These are phyloP conservation scores for Phyllosticta citribraziliensis DNA, from an alignment of 2,329 filamentous ascomycete species.

Conservation along the genomic window DNA sequence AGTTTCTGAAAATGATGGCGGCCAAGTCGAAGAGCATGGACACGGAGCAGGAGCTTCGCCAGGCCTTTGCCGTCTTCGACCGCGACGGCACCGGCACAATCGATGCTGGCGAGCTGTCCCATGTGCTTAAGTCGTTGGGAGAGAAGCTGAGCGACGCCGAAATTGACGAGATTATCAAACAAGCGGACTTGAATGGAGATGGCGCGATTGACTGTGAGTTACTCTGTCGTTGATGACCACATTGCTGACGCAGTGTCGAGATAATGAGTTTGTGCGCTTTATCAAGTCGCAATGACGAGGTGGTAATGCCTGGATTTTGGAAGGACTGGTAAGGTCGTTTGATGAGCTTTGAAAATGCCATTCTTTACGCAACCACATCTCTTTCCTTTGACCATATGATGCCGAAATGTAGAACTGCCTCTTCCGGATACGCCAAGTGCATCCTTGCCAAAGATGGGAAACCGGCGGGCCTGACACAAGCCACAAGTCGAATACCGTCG, in stretches of 20 bases:
- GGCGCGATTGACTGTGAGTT: constrained; percentile 53
- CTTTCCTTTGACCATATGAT: not conserved
- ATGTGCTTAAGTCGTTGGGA: constrained; percentile 55
- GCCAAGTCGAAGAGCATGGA: constrained; percentile 52
- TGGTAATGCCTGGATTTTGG: not conserved
- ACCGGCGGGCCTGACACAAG: not conserved
- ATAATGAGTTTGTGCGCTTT: constrained; percentile 47
- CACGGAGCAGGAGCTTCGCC: constrained; percentile 53
- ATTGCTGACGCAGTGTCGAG: constrained; percentile 20
- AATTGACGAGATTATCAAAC: constrained; percentile 55
- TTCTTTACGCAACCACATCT: not conserved
- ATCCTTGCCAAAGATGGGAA: not conserved
- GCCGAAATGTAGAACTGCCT: not conserved
- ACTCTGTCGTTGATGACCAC: constrained; percentile 1
- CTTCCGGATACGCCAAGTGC: not conserved
- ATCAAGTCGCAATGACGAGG: constrained; percentile 32
- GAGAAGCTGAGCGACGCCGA: constrained; percentile 54
- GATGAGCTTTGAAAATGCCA: not conserved
- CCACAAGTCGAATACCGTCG: not conserved
- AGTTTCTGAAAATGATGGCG: constrained; percentile 58
- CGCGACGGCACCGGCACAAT: constrained; percentile 21
- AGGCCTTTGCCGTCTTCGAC: constrained; percentile 58
- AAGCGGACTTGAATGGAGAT: constrained; percentile 55
- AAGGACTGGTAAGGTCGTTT: not conserved
- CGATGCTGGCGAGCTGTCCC: constrained; percentile 30